These are phyloP conservation scores for Nephromyces sp. DNA, from an alignment of 169 alveolate species.

Conservation along the genomic window DNA sequence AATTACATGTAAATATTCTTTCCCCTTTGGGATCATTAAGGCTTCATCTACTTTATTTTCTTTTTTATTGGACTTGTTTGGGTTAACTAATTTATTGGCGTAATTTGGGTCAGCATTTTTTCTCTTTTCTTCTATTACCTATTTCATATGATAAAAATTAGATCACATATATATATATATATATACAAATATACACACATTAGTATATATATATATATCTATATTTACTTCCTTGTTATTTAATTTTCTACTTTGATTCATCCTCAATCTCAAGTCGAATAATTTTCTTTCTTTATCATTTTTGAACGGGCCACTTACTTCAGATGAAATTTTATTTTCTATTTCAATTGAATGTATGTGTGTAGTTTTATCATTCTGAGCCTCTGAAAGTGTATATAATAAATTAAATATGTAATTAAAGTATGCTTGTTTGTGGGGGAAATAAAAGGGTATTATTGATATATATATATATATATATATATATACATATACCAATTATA, in stretches of 20 bases:
- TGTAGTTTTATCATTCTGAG: no score
- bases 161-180: no score
- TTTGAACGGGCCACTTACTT: constrained; percentile 10
- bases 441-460: background rate
- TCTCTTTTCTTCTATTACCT: constrained; percentile 1
- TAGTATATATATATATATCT: background rate
- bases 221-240: constrained; percentile 26
- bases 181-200: background rate
- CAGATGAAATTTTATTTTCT: background rate
- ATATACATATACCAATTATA: background rate
- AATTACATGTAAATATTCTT: constrained; percentile 20
- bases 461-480: constrained; percentile 1
- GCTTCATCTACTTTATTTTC: constrained; percentile 18
- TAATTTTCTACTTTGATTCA: constrained; percentile 31
- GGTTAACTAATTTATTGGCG: constrained; percentile 15
- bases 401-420: no score
- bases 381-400: no score
- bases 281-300: constrained; percentile 11
- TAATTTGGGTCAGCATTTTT: constrained; percentile 11
- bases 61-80: constrained; percentile 26
- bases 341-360: background rate
- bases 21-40: constrained; percentile 30
- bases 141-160: background rate
- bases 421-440: no score
- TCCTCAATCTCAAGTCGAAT: background rate